Evolutionary conservation across 2,329 filamentous ascomycete genomes (phyloP), one percentile per base, ranked within the genome.

Genomic region (Clarireedia monteithiana): DNA sequence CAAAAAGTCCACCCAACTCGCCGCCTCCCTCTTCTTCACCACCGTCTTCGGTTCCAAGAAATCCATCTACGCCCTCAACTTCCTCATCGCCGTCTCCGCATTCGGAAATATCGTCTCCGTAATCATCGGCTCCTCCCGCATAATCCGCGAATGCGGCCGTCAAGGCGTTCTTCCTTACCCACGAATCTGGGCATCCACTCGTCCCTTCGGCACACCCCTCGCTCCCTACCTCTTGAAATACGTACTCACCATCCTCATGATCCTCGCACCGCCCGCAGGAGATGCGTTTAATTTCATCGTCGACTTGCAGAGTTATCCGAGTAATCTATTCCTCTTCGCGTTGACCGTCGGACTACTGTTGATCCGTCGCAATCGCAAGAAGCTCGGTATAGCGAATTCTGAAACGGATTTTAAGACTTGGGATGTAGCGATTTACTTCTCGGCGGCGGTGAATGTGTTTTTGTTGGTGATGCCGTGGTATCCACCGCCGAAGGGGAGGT

Each of bases 381-480:
- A 75, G 1, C 69, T 81, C 4, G 75, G 76, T 3, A 67, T 83
- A 3, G 74, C 73, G 0, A 30, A 30, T 4, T 5, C 26, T 27
- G 62, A 64, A 0, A 70, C 79, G 0, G 75, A 77, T 4, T 58
- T 52, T 23, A 48, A 71, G 6, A 78, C 82, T 0, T 88, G 83
- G 83, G 67, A 82, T 56, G 52, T 77, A 0, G 73, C 78, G 0
- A 68, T 88, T 1, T 63, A 78, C 6, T 86, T 89, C 68, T 82
- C 77, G 49, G 76, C 85, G 47, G 66, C 81, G 0, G 71, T 82
- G 0, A 79, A 86, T 51, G 55, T 83, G 0, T 88, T 82, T 57
- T 71, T 88, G 46, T 70, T 89, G 2, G 75, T 83, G 15, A 86
- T 87, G 76, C 85, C 86, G 0, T 89, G 85, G 86, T 85, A 83